A percentile compares a stretch with the other conserved stretches of the same genome.
These are phyloP conservation scores for Apiotrichum sp. DNA, from an alignment of 1,284 basidiomycete genomes.

Conservation along the genomic window DNA sequence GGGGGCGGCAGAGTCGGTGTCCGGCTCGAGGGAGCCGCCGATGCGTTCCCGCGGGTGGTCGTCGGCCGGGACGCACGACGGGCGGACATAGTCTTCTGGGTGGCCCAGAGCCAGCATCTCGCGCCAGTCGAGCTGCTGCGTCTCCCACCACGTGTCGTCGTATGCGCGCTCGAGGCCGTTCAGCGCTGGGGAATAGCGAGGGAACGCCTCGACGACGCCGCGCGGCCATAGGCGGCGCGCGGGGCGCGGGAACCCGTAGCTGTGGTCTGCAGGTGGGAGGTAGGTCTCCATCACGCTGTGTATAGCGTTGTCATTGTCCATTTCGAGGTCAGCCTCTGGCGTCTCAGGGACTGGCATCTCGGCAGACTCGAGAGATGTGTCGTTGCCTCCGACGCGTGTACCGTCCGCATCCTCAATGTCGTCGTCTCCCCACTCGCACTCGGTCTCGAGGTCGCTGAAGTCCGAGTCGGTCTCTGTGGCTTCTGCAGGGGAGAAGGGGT, in stretches of 20 bases:
- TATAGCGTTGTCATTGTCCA: not conserved
- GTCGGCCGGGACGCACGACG: not conserved
- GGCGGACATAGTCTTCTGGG: not conserved
- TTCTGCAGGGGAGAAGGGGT: not conserved
- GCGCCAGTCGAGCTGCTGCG: conserved; percentile 1
- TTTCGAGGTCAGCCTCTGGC: not conserved
- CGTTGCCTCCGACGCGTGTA: no score
- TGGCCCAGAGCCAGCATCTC: conserved; percentile 1
- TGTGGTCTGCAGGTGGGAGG: not conserved
- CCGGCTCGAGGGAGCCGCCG: no score
- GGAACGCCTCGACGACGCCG: not conserved
- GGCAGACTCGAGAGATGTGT: not conserved
- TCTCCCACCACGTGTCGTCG: conserved; percentile 1
- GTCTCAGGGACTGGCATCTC: not conserved
- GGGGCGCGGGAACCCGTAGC: not conserved
- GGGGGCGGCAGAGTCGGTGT: no score
- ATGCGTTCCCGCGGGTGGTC: not conserved
- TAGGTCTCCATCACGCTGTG: not conserved
- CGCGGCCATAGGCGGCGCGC: not conserved
- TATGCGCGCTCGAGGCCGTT: conserved; percentile 1
- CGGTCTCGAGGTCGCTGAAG: not conserved
- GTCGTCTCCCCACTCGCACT: not conserved
- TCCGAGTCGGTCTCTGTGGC: not conserved
- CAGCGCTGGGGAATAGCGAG: not conserved
- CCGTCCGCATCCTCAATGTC: not conserved